Evolutionary conservation across 257 asterid genomes (phyloP).

Genomic region (Pogostemon cablin): DNA sequence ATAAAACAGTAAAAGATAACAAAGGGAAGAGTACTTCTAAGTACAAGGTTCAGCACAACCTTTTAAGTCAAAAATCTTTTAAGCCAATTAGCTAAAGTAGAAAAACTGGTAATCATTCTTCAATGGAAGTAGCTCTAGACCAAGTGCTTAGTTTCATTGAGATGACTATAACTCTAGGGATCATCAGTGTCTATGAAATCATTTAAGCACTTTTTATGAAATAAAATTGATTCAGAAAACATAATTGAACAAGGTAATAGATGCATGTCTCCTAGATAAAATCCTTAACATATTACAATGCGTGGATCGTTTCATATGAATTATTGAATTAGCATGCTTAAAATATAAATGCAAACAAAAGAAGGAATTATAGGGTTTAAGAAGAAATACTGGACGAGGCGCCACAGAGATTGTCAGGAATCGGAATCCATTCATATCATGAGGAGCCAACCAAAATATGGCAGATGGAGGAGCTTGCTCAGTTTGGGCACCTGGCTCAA

Average conservation of each 20-base stretch:
- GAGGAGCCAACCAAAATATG: constrained; percentile 86
- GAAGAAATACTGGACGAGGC: constrained; percentile 76
- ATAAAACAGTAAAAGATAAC: not conserved
- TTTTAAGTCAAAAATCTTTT: not conserved
- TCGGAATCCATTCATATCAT: constrained; percentile 80
- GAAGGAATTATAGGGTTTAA: constrained; percentile 18
- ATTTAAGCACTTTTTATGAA: not conserved
- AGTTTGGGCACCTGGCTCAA: constrained; percentile 98
- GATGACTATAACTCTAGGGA: constrained; percentile 26
- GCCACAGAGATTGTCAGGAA: constrained; percentile 96
- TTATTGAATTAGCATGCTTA: constrained; percentile 18
- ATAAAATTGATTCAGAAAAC: constrained; percentile 6
- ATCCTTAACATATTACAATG: constrained; percentile 11
- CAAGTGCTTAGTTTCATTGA: constrained; percentile 19
- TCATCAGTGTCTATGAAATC: constrained; percentile 12
- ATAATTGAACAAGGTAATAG: not conserved
- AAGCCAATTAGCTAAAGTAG: too few relatives aligned
- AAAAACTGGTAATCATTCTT: too few relatives aligned
- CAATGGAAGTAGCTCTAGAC: constrained; percentile 7
- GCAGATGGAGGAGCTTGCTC: constrained; percentile 99
- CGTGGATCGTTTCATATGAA: not conserved
- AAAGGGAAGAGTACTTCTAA: constrained; percentile 9
- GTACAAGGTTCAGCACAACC: not conserved
- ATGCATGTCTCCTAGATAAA: not conserved
- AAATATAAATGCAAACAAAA: constrained; percentile 19